Conservation (phyloP, 495 filamentous ascomycete genomes). For the Choiromyces venosus region DNA sequence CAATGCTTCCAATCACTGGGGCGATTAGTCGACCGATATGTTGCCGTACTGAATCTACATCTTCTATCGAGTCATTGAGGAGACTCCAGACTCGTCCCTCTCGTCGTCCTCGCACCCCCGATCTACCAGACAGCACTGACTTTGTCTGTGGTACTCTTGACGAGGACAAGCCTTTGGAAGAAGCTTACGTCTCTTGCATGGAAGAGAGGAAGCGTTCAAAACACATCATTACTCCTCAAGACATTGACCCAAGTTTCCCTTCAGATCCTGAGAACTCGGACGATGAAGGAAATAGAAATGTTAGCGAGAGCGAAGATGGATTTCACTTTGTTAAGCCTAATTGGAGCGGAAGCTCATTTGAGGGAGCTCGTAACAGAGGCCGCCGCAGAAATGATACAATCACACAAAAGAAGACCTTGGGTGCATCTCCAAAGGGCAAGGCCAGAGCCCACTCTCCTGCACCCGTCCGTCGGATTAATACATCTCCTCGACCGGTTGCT, state of each 20-base stretch:
- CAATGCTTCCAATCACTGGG: slow-evolving; percentile 37
- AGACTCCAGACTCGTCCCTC: slow-evolving; percentile 40
- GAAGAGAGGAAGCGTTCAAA: slow-evolving; percentile 75
- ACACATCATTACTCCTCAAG: slow-evolving; percentile 74
- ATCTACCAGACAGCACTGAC: slow-evolving; percentile 91
- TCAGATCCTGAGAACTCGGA: slow-evolving; percentile 83
- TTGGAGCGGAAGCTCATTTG: slow-evolving; percentile 44
- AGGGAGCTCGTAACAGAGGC: slow-evolving; percentile 42
- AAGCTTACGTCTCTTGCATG: slow-evolving; percentile 79
- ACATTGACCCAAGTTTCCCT: slow-evolving; percentile 96
- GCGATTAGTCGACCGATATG: slow-evolving; percentile 26
- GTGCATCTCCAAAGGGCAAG: slow-evolving; percentile 57
- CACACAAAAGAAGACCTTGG: slow-evolving; percentile 24
- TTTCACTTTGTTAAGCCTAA: slow-evolving; percentile 55
- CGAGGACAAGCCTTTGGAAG: slow-evolving; percentile 89
- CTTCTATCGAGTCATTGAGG: slow-evolving; percentile 60
- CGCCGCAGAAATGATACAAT: slow-evolving; percentile 42
- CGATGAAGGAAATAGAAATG: slow-evolving; percentile 53
- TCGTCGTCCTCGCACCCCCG: slow-evolving; percentile 63
- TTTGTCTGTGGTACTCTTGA: slow-evolving; percentile 97
- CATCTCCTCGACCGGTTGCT: slow-evolving; percentile 52
- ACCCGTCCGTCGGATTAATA: slow-evolving; percentile 44
- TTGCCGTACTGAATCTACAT: slow-evolving; percentile 54
- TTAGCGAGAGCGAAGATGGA: slow-evolving; percentile 54
- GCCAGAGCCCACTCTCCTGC: slow-evolving; percentile 64